Conservation (phyloP, 1,284 basidiomycete species). For the Ustilago curta region DNA sequence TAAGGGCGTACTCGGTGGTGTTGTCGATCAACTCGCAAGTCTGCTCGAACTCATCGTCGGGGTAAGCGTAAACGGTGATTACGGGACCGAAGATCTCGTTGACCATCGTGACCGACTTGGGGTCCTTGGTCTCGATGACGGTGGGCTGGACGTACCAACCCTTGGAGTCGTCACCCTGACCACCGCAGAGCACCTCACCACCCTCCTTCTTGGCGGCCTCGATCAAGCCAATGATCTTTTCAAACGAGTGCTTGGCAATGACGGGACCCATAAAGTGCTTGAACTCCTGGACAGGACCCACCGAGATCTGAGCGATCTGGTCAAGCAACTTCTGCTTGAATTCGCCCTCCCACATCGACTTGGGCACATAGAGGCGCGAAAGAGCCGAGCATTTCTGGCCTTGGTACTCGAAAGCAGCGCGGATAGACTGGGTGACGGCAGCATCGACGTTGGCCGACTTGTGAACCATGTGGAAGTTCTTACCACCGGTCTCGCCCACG, state of each 20-base stretch:
- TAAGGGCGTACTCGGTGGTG: slow-evolving; percentile 86
- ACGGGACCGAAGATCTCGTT: slow-evolving; percentile 99
- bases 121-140: slow-evolving; percentile 92
- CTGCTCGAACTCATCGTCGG: slow-evolving; percentile 77
- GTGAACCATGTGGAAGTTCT: slow-evolving; percentile 98
- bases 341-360: slow-evolving; percentile 84
- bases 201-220: slow-evolving; percentile 88
- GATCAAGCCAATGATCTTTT: slow-evolving; percentile 87
- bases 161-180: slow-evolving; percentile 84
- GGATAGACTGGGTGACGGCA: slow-evolving; percentile 87
- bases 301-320: slow-evolving; percentile 84
- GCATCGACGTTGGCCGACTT: slow-evolving; percentile 85
- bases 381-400: slow-evolving; percentile 98
- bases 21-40: slow-evolving; percentile 87
- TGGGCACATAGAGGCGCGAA: slow-evolving; percentile 88
- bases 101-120: slow-evolving; percentile 87
- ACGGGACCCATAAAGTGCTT: slow-evolving; percentile 94
- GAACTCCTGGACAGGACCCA: slow-evolving; percentile 84
- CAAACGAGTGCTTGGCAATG: slow-evolving; percentile 86
- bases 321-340: slow-evolving; percentile 84
- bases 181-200: slow-evolving; percentile 88
- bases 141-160: slow-evolving; percentile 96
- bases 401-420: slow-evolving; percentile 96
- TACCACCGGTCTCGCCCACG: slow-evolving; percentile 91
- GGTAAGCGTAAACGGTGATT: slow-evolving; percentile 77